phyloP scores from a whole-genome alignment of 1,284 basidiomycete genomes.

The Apiotrichum porosum region DNA sequence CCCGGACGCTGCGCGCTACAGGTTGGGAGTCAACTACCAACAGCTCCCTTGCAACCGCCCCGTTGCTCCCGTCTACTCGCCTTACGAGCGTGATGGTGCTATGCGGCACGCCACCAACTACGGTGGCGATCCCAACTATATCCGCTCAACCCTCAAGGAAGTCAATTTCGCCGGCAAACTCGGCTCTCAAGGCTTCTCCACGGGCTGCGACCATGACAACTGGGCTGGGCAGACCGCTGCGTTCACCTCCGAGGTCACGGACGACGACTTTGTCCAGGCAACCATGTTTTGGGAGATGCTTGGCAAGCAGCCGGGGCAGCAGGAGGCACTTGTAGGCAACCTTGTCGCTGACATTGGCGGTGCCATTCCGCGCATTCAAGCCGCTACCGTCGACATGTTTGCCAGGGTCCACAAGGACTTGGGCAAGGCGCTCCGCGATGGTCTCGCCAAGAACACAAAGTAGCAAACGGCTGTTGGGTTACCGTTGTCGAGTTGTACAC shows the following conservation, averaged over 20 bases:
- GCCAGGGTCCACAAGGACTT: constrained; percentile 3
- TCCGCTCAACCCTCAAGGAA: constrained; percentile 54
- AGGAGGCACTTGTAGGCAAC: constrained; percentile 3
- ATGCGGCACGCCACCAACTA: constrained; percentile 12
- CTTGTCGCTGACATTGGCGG: constrained; percentile 1
- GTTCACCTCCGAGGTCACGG: constrained; percentile 11
- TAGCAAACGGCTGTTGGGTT: too few relatives aligned
- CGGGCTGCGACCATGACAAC: constrained; percentile 3
- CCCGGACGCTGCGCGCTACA: constrained; percentile 87
- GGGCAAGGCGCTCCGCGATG: background rate
- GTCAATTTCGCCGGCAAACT: constrained; percentile 82
- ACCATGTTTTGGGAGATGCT: constrained; percentile 11
- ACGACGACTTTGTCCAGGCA: constrained; percentile 13
- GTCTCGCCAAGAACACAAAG: too few relatives aligned
- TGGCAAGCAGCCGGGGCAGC: background rate
- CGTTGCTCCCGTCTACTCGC: constrained; percentile 49
- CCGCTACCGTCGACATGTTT: constrained; percentile 5
- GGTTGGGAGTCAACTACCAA: constrained; percentile 63
- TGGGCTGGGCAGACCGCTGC: constrained; percentile 2
- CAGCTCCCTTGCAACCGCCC: constrained; percentile 84
- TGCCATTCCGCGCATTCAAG: too few relatives aligned
- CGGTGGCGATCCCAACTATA: constrained; percentile 11
- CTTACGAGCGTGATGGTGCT: constrained; percentile 52
- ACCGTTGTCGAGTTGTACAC: too few relatives aligned
- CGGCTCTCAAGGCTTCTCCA: constrained; percentile 50